Conservation (phyloP, 2,329 filamentous ascomycete species). For the Leptodontidium sp. region DNA sequence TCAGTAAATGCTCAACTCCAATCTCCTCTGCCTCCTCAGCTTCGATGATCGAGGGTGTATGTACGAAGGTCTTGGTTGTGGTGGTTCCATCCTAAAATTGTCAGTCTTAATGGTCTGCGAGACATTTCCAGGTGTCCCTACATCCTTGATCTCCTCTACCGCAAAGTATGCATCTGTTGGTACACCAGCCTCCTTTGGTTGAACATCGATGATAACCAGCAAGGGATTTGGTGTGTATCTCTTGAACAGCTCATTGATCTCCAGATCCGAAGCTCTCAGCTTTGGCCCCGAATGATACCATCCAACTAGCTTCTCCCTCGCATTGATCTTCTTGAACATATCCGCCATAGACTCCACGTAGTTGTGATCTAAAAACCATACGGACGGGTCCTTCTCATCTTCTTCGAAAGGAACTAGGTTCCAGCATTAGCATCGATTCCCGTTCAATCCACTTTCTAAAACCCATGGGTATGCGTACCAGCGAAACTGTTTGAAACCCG, state of each 20-base stretch:
- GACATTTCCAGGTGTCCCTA: conserved; percentile 55
- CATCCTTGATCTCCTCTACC: conserved; percentile 99
- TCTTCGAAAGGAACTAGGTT: conserved; percentile 92
- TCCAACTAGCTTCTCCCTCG: conserved; percentile 96
- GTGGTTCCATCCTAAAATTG: conserved; percentile 86
- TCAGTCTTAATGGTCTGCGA: conserved; percentile 18
- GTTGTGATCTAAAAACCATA: conserved; percentile 99
- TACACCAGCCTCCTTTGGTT: conserved; percentile 96
- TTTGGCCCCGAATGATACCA: conserved; percentile 99
- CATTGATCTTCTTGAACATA: conserved; percentile 99
- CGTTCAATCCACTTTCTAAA: neutral
- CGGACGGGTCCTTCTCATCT: conserved; percentile 96
- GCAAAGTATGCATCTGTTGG: conserved; percentile 99
- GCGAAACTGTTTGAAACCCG: conserved; percentile 99
- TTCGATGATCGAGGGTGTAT: conserved; percentile 98
- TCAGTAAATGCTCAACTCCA: conserved; percentile 94
- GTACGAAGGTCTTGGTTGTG: conserved; percentile 95
- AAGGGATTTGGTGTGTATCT: conserved; percentile 96
- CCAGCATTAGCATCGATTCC: conserved; percentile 33
- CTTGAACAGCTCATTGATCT: conserved; percentile 99
- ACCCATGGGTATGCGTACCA: conserved; percentile 61
- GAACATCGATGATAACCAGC: conserved; percentile 97
- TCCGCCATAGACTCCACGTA: conserved; percentile 99
- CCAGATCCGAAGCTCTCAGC: conserved; percentile 92
- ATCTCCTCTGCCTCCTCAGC: conserved; percentile 99